phyloP scores from a whole-genome alignment of 768 basidiomycete genomes.

The Boletus rubroflammeus region DNA sequence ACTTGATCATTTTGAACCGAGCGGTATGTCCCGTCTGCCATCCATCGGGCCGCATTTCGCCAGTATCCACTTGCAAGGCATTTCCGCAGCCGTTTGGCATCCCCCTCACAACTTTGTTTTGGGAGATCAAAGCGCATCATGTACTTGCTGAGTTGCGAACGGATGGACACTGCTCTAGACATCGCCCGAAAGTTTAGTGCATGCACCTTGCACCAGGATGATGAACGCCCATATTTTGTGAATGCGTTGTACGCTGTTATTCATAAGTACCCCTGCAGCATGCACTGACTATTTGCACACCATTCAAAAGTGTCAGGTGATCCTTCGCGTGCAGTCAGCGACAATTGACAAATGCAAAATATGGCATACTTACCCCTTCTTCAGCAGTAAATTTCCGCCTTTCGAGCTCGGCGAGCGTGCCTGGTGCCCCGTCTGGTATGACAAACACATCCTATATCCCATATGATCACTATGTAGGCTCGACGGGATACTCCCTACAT shows the following conservation, averaged over 20 bases:
- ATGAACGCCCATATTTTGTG: conserved; percentile 73
- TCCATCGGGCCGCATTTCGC: conserved; percentile 89
- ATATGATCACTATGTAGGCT: not conserved
- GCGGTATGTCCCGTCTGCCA: conserved; percentile 89
- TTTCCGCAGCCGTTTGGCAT: conserved; percentile 73
- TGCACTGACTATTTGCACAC: conserved; percentile 35
- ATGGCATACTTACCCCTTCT: conserved; percentile 72
- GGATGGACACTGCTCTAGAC: conserved; percentile 90
- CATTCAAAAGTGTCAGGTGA: conserved; percentile 91
- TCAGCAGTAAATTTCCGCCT: conserved; percentile 95
- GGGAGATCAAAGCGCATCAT: conserved; percentile 86
- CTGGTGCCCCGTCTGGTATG: conserved; percentile 79
- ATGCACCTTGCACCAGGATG: conserved; percentile 91
- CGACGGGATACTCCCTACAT: conserved; percentile 7
- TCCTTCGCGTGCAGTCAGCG: conserved; percentile 50
- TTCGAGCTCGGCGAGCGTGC: conserved; percentile 88
- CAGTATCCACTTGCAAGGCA: conserved; percentile 94
- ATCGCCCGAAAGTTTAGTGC: conserved; percentile 91
- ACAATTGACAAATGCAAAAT: not conserved
- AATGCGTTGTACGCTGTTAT: conserved; percentile 88
- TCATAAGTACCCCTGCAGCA: conserved; percentile 1
- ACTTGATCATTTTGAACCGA: conserved; percentile 85
- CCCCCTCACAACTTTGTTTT: conserved; percentile 84
- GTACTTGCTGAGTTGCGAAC: conserved; percentile 93
- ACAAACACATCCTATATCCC: conserved; percentile 76